A percentile compares a stretch with the other conserved stretches of the same genome.
Evolutionary conservation across 176 grass and related monocot genomes (phyloP).

Genomic region (Sorghum bicolor): DNA sequence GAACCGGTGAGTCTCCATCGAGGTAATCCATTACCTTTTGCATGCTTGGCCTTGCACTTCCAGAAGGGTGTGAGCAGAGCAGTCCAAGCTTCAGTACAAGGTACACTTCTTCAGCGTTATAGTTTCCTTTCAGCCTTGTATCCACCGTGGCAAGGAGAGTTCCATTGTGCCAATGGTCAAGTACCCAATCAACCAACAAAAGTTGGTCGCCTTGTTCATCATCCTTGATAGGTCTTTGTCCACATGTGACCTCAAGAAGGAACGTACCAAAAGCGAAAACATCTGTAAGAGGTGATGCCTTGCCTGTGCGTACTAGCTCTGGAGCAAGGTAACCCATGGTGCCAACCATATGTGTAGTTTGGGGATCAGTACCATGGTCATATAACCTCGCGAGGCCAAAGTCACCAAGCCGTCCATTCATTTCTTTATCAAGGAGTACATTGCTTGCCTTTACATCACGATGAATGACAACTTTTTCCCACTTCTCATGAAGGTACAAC

Average conservation of each 20-base stretch:
- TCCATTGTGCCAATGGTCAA: not conserved
- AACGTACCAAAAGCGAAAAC: constrained; percentile 45
- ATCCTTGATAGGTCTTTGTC: constrained; percentile 21
- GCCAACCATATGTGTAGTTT: constrained; percentile 40
- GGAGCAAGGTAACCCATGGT: constrained; percentile 49
- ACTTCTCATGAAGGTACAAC: constrained; percentile 43
- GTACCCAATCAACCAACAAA: constrained; percentile 34
- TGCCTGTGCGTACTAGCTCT: constrained; percentile 29
- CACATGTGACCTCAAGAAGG: constrained; percentile 30
- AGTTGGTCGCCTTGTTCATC: not conserved
- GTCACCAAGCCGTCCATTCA: constrained; percentile 39
- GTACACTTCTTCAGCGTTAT: constrained; percentile 17
- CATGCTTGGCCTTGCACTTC: constrained; percentile 35
- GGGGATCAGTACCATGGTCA: constrained; percentile 27
- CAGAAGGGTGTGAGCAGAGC: constrained; percentile 37
- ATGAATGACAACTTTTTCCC: constrained; percentile 42
- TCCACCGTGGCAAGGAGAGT: constrained; percentile 8
- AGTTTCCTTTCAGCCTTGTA: constrained; percentile 12
- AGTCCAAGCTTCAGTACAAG: constrained; percentile 44
- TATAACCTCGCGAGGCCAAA: constrained; percentile 48
- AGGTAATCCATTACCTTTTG: constrained; percentile 42
- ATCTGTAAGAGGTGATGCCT: constrained; percentile 34
- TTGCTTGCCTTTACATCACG: constrained; percentile 49
- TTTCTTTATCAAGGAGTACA: constrained; percentile 23
- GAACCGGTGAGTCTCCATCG: constrained; percentile 7